Evolutionary conservation across 306 rosid species (phyloP).

Genomic region (Aeschynomene evenia): DNA sequence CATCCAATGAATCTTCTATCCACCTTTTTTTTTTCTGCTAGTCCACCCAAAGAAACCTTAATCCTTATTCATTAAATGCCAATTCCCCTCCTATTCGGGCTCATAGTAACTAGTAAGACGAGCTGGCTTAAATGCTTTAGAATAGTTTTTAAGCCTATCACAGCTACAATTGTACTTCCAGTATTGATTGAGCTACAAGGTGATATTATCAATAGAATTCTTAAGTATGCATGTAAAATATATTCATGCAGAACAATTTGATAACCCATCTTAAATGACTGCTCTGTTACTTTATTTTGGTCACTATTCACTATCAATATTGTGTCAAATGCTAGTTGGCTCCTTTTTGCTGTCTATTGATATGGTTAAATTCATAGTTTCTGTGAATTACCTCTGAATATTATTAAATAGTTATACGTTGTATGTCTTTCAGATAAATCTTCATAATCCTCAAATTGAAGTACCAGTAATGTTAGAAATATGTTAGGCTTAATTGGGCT

Average conservation of each 20-base stretch:
- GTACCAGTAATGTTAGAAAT: neutral
- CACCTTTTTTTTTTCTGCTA: neutral
- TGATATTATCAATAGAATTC: neutral
- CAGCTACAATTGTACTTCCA: neutral
- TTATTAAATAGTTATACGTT: neutral
- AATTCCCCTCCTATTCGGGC: neutral
- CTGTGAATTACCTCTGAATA: neutral
- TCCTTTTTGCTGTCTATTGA: neutral
- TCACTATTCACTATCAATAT: neutral
- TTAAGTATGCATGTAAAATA: neutral
- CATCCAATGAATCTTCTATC: neutral
- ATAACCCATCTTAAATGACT: neutral
- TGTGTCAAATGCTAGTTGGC: neutral
- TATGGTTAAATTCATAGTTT: neutral
- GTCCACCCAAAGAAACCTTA: neutral
- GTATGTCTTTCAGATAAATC: neutral
- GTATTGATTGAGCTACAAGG: slow-evolving; percentile 1
- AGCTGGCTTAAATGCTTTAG: neutral
- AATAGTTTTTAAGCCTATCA: neutral
- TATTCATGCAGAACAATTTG: neutral
- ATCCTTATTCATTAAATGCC: neutral
- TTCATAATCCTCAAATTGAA: neutral
- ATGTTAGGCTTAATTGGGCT: neutral
- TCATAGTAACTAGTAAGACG: neutral
- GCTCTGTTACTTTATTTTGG: neutral